Evolutionary conservation across 2,329 filamentous ascomycete genomes (phyloP).

Genomic region (Exophiala aquamarina): DNA sequence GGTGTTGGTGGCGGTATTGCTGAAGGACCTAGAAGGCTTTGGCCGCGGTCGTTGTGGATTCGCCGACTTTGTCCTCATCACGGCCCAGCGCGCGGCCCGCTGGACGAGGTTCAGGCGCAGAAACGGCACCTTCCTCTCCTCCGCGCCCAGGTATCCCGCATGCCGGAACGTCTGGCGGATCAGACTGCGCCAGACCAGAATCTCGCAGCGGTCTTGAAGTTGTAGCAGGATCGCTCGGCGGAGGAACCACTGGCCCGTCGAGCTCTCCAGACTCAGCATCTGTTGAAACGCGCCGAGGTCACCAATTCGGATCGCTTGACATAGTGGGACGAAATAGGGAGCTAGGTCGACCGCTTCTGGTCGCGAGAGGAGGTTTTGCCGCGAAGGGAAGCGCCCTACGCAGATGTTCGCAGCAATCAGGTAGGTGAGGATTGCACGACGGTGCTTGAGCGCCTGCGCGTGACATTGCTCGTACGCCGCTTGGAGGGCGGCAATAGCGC

Average conservation of each 20-base stretch:
- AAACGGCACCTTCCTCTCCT: slow-evolving; percentile 66
- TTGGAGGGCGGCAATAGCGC: slow-evolving; percentile 73
- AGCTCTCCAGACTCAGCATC: slow-evolving; percentile 55
- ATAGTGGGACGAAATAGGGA: slow-evolving; percentile 71
- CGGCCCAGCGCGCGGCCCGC: slow-evolving; percentile 57
- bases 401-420: slow-evolving; percentile 81
- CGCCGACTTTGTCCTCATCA: slow-evolving; percentile 20
- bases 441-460: slow-evolving; percentile 60
- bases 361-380: slow-evolving; percentile 59
- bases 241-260: slow-evolving; percentile 65
- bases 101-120: slow-evolving; percentile 71
- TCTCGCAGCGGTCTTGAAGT: slow-evolving; percentile 73
- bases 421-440: slow-evolving; percentile 77
- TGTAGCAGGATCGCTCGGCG: slow-evolving; percentile 73
- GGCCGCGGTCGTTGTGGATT: no score
- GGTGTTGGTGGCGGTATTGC: no score
- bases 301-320: slow-evolving; percentile 68
- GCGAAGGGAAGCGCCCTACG: slow-evolving; percentile 77
- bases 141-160: slow-evolving; percentile 62
- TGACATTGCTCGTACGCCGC: slow-evolving; percentile 77
- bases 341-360: slow-evolving; percentile 68
- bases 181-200: slow-evolving; percentile 81
- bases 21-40: slow-evolving; percentile 30
- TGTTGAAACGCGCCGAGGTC: slow-evolving; percentile 73
- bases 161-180: slow-evolving; percentile 75